A percentile compares a stretch with the other conserved stretches of the same genome.
These are phyloP conservation scores for Exophiala lecanii-corni DNA, from an alignment of 2,329 filamentous ascomycete species.

Conservation along the genomic window DNA sequence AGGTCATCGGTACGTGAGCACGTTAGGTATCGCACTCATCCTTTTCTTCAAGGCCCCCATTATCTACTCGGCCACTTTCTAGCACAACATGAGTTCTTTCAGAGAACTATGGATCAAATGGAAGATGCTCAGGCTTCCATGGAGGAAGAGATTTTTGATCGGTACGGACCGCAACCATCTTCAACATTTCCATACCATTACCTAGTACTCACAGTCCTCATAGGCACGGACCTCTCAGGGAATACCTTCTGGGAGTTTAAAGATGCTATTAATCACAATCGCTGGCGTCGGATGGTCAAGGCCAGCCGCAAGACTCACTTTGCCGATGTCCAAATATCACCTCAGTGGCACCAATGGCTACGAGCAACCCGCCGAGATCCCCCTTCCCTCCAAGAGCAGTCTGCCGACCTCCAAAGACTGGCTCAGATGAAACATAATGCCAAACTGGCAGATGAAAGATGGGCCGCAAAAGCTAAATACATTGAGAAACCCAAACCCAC, in stretches of 20 bases:
- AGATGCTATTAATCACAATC: slow-evolving; percentile 50
- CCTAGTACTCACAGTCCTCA: slow-evolving; percentile 8
- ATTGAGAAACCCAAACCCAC: slow-evolving; percentile 51
- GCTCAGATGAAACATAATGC: slow-evolving; percentile 57
- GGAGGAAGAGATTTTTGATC: slow-evolving; percentile 56
- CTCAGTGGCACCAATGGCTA: slow-evolving; percentile 66
- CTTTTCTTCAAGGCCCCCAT: no score
- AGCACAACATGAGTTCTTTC: slow-evolving; percentile 35
- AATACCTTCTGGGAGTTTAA: slow-evolving; percentile 67
- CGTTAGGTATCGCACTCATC: no score
- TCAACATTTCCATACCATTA: neutral
- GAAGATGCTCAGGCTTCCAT: slow-evolving; percentile 59
- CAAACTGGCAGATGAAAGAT: slow-evolving; percentile 55
- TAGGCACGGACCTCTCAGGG: slow-evolving; percentile 57
- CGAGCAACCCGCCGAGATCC: slow-evolving; percentile 55
- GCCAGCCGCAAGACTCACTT: slow-evolving; percentile 50
- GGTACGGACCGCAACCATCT: slow-evolving; percentile 37
- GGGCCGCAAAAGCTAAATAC: slow-evolving; percentile 55
- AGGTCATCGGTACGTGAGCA: no score
- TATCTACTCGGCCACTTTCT: no score
- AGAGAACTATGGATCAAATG: slow-evolving; percentile 57
- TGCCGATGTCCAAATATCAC: slow-evolving; percentile 57
- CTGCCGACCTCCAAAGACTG: slow-evolving; percentile 53
- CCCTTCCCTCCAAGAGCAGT: slow-evolving; percentile 56
- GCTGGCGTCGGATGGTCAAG: slow-evolving; percentile 56